Conservation (phyloP, 2,329 filamentous ascomycete genomes). For the Endothia cerciana region DNA sequence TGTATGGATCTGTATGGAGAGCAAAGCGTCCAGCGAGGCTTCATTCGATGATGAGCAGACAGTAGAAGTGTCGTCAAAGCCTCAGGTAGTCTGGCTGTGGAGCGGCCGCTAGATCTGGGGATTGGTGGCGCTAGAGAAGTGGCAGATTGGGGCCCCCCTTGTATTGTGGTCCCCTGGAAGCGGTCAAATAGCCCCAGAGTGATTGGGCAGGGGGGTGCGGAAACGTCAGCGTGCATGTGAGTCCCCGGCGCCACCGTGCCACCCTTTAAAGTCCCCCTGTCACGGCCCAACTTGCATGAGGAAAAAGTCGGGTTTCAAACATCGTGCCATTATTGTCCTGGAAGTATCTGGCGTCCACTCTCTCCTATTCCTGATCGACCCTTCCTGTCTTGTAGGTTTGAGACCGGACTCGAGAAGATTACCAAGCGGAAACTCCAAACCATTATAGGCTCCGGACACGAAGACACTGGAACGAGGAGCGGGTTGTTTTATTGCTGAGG, state of each 20-base stretch:
- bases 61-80: neutral
- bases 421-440: neutral
- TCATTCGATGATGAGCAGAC: neutral
- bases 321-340: neutral
- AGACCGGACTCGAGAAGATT: neutral
- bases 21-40: neutral
- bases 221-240: neutral
- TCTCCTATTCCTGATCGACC: constrained; percentile 2
- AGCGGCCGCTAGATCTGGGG: neutral
- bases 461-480: neutral
- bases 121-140: neutral
- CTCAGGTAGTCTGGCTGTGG: neutral
- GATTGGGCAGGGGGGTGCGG: neutral
- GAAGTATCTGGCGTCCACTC: neutral
- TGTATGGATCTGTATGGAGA: neutral
- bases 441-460: neutral
- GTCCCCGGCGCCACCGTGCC: neutral
- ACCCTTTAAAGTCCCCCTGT: neutral
- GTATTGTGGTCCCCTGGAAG: neutral
- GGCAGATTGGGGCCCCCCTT: neutral
- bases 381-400: neutral
- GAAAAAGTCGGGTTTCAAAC: constrained; percentile 19
- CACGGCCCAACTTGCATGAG: neutral
- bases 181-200: constrained; percentile 3
- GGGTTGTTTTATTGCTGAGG: neutral